These are phyloP conservation scores for Eleusine indica DNA, from an alignment of 176 grass and related monocot species.

Conservation along the genomic window DNA sequence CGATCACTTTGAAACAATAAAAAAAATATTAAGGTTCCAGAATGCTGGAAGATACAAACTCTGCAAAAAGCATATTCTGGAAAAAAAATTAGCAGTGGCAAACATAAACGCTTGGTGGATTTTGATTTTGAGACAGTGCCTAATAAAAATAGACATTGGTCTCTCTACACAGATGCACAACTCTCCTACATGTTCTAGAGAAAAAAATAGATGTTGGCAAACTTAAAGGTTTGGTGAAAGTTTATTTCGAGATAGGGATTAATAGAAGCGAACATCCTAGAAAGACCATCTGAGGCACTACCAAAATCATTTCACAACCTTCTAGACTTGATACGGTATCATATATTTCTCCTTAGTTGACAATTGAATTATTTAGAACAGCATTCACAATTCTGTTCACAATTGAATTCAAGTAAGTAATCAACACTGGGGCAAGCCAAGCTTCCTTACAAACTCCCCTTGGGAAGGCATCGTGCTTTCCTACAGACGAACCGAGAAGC, in stretches of 20 bases:
- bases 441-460: not conserved
- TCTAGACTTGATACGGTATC: not conserved
- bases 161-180: too few species aligned
- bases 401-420: not conserved
- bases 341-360: not conserved
- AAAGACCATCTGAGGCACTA: not conserved
- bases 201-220: too few species aligned
- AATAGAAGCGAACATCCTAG: constrained; percentile 18
- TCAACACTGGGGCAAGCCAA: not conserved
- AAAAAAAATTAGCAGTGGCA: not conserved
- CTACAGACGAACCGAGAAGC: not conserved
- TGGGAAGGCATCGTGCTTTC: not conserved
- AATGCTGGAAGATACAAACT: not conserved
- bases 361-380: too few species aligned
- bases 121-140: not conserved
- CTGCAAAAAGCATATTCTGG: not conserved
- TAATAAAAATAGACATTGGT: not conserved
- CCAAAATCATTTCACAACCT: constrained; percentile 14
- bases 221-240: not conserved
- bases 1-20: constrained; percentile 70
- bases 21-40: not conserved
- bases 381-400: not conserved
- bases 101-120: not conserved
- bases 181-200: too few species aligned
- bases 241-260: constrained; percentile 2